Evolutionary conservation across 2,329 filamentous ascomycete species (phyloP).

Genomic region (Arthrobotrys pseudoclavata): DNA sequence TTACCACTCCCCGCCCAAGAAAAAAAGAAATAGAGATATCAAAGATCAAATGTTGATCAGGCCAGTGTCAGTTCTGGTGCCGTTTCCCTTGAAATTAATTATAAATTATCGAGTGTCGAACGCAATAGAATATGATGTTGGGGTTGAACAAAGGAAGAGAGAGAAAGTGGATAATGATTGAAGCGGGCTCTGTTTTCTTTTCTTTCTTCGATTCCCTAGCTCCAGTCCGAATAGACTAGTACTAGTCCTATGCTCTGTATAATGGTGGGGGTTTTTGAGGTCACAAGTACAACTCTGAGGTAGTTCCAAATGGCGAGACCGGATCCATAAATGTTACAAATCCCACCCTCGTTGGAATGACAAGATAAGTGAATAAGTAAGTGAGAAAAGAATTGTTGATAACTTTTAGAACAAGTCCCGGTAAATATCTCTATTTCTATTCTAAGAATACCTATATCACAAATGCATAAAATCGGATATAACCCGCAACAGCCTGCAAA

Average conservation of each 20-base stretch:
- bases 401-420: background rate
- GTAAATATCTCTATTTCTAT: background rate
- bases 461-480: background rate
- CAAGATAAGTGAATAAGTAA: background rate
- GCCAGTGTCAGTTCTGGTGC: conserved; percentile 1
- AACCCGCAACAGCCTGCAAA: conserved; percentile 9
- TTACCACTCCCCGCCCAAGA: too few relatives aligned
- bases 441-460: background rate
- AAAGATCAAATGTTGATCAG: background rate
- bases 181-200: background rate
- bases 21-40: too few relatives aligned
- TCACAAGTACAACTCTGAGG: conserved; percentile 5
- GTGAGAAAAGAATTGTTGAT: background rate
- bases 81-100: background rate
- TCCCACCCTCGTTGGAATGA: too few relatives aligned
- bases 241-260: background rate
- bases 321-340: background rate
- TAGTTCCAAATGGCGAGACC: conserved; percentile 10
- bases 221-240: background rate
- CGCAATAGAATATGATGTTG: too few relatives aligned
- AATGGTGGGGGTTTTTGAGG: conserved; percentile 15
- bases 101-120: background rate
- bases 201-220: background rate
- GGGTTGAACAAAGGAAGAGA: background rate
- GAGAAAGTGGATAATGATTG: background rate